Evolutionary conservation across 139 green algal species (phyloP).

Genomic region (Tetraselmis chui): DNA sequence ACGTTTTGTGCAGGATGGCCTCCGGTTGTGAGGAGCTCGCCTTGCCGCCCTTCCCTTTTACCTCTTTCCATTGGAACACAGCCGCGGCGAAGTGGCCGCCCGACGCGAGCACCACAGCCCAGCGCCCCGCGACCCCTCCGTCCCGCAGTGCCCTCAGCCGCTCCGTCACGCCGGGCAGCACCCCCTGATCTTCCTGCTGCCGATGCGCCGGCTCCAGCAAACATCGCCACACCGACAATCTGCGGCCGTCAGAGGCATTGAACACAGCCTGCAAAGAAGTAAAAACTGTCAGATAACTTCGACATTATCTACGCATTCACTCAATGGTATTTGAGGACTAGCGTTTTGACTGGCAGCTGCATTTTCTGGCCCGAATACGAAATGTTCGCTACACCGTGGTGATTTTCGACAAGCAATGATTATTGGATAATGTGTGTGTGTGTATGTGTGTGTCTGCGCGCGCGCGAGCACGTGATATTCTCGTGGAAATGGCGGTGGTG

Average conservation of each 20-base stretch:
- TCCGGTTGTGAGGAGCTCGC: constrained; percentile 24
- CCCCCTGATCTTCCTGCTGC: background rate
- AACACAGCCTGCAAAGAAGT: background rate
- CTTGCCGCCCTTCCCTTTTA: constrained; percentile 19
- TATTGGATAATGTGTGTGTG: too few species aligned
- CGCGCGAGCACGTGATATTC: too few species aligned
- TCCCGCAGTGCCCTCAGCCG: constrained; percentile 20
- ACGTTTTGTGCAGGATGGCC: constrained; percentile 67
- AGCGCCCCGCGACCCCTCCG: constrained; percentile 1
- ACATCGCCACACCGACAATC: constrained; percentile 57
- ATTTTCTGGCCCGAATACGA: too few species aligned
- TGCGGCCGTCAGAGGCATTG: constrained; percentile 28
- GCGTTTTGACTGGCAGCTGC: too few species aligned
- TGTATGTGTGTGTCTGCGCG: too few species aligned
- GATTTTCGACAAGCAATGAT: too few species aligned
- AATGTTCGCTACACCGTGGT: too few species aligned
- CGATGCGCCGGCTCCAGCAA: constrained; percentile 36
- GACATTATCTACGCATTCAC: too few species aligned
- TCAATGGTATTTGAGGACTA: too few species aligned
- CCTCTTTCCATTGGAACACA: constrained; percentile 42
- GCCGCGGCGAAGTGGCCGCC: constrained; percentile 73
- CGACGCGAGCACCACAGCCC: constrained; percentile 22
- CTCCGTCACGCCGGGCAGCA: constrained; percentile 30
- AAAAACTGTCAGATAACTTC: too few species aligned
- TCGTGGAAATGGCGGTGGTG: too few species aligned